A percentile compares a stretch with the other conserved stretches of the same genome.
Evolutionary conservation across 306 rosid genomes (phyloP).

Genomic region (peach (Prunus persica)): DNA sequence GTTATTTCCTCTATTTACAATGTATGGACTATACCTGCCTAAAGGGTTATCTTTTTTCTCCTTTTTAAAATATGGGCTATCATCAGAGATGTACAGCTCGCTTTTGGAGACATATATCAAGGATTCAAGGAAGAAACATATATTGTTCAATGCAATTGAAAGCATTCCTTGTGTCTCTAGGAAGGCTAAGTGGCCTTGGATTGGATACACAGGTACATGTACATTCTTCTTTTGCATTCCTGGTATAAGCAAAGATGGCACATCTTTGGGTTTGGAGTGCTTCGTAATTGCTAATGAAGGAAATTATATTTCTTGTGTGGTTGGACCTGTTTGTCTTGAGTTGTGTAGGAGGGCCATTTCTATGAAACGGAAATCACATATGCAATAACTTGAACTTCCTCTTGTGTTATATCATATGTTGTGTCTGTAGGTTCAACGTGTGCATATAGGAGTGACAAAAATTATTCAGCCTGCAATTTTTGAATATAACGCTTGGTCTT

Average conservation of each 20-base stretch:
- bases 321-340: not conserved
- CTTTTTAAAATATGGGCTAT: constrained; percentile 13
- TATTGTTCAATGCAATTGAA: constrained; percentile 77
- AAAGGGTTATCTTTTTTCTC: constrained; percentile 11
- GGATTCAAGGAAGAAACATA: constrained; percentile 79
- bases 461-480: not conserved
- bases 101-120: constrained; percentile 83
- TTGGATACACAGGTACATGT: constrained; percentile 71
- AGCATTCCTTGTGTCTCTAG: constrained; percentile 70
- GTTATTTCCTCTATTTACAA: constrained; percentile 12
- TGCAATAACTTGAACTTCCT: not conserved
- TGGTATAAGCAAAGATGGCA: not conserved
- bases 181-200: constrained; percentile 82
- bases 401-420: not conserved
- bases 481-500: not conserved
- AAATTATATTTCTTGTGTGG: not conserved
- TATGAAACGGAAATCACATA: too few species aligned
- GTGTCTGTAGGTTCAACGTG: not conserved
- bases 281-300: not conserved
- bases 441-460: not conserved
- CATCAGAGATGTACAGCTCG: constrained; percentile 87
- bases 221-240: not conserved
- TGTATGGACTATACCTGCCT: constrained; percentile 15
- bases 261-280: not conserved
- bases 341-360: not conserved